A percentile compares a stretch with the other conserved stretches of the same genome.
These are phyloP conservation scores for Alternaria gansuensis DNA, from an alignment of 2,329 filamentous ascomycete genomes.

Conservation along the genomic window DNA sequence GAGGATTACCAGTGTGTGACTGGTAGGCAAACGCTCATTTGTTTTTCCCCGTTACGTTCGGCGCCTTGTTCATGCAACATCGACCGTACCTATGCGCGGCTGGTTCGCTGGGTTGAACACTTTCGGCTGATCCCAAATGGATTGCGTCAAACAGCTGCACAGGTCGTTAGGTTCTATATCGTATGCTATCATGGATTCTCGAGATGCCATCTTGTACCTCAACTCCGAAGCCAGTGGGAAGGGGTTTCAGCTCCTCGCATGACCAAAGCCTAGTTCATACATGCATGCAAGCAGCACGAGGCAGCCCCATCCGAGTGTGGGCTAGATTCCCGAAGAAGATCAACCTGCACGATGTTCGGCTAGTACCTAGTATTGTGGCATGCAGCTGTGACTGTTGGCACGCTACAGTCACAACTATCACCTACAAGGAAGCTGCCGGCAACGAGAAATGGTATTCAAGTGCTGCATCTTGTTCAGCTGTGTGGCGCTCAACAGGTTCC, in stretches of 20 bases:
- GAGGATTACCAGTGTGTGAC: conserved; percentile 9
- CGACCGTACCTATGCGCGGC: conserved; percentile 8
- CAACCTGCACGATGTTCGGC: conserved; percentile 6
- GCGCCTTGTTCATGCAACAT: conserved; percentile 11
- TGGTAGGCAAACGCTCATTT: conserved; percentile 14
- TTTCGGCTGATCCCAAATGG: not conserved
- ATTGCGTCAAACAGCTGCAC: not conserved
- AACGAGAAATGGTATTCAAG: not conserved
- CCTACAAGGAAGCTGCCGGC: conserved; percentile 15
- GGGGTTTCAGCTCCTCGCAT: conserved; percentile 4
- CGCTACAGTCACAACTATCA: conserved; percentile 7
- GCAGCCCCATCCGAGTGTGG: conserved; percentile 7
- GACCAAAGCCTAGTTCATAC: conserved; percentile 11
- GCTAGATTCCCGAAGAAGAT: conserved; percentile 12
- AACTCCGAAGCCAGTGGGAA: not conserved
- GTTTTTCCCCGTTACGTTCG: conserved; percentile 16
- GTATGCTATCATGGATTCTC: not conserved
- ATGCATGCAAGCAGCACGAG: conserved; percentile 19
- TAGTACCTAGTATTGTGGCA: conserved; percentile 13
- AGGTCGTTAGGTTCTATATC: not conserved
- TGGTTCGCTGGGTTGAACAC: not conserved
- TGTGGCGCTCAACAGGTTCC: conserved; percentile 8
- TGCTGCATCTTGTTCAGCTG: conserved; percentile 1
- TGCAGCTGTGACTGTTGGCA: conserved; percentile 9
- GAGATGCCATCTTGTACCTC: conserved; percentile 1